A percentile compares a stretch with the other conserved stretches of the same genome.
Conservation (phyloP, 2,329 filamentous ascomycete genomes). For the Alternaria alternata region DNA sequence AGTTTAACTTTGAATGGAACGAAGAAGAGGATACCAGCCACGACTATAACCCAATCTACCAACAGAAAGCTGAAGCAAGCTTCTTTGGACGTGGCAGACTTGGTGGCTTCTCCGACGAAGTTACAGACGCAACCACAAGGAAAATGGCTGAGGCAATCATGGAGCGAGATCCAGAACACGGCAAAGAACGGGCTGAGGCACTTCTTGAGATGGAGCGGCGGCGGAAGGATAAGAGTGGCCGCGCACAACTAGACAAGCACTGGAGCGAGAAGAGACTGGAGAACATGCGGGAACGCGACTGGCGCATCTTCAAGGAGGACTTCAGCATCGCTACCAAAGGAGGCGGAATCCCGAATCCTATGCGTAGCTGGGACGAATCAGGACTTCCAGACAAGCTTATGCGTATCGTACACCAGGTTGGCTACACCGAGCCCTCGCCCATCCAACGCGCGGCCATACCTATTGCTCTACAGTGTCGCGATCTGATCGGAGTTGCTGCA, state of each 20-base stretch:
- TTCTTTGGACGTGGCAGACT: conserved; percentile 75
- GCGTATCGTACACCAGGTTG: conserved; percentile 82
- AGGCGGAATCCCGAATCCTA: conserved; percentile 89
- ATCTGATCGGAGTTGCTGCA: conserved; percentile 97
- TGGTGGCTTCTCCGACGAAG: conserved; percentile 71
- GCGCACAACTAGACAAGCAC: conserved; percentile 85
- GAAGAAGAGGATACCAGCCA: conserved; percentile 89
- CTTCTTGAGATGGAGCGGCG: conserved; percentile 86
- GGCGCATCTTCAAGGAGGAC: conserved; percentile 99
- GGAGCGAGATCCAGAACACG: conserved; percentile 77
- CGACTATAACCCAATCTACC: conserved; percentile 83
- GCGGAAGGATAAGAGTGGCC: conserved; percentile 73
- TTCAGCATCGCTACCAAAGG: conserved; percentile 97
- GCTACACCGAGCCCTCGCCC: conserved; percentile 89
- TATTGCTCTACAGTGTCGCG: conserved; percentile 88
- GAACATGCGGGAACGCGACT: conserved; percentile 96
- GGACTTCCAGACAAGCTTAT: conserved; percentile 78
- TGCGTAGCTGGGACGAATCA: conserved; percentile 93
- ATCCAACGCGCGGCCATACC: conserved; percentile 96
- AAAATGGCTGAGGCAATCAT: conserved; percentile 74
- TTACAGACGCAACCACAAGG: conserved; percentile 59
- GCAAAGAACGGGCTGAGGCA: conserved; percentile 76
- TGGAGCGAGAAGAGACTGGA: conserved; percentile 94
- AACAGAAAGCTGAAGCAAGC: conserved; percentile 69
- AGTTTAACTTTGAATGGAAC: conserved; percentile 99